Percentiles rank a stretch among this genome's conserved stretches.
phyloP scores from a whole-genome alignment of 2,329 filamentous ascomycete species.

The Fusarium cyanostomum region DNA sequence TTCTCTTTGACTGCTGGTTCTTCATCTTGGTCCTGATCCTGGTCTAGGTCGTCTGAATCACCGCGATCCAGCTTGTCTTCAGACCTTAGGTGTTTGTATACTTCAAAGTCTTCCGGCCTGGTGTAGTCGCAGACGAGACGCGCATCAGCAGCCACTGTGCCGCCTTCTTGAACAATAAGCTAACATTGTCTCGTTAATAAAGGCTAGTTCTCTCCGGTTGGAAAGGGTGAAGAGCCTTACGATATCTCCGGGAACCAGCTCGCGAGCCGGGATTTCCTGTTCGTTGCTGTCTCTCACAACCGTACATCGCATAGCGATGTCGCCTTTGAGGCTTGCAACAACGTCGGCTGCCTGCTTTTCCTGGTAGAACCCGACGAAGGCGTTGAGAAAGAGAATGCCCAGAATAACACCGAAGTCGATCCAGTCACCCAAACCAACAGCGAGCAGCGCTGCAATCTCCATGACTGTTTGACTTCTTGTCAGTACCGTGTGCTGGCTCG shows the following conservation, averaged over 20 bases:
- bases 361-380: conserved; percentile 29
- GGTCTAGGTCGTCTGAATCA: conserved; percentile 23
- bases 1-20: background rate
- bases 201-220: fast-evolving
- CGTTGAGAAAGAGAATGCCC: conserved; percentile 27
- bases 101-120: conserved; percentile 27
- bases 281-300: conserved; percentile 18
- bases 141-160: conserved; percentile 22
- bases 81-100: conserved; percentile 23
- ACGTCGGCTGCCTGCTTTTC: conserved; percentile 31
- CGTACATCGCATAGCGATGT: conserved; percentile 29
- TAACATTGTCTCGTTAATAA: background rate
- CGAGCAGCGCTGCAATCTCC: conserved; percentile 26
- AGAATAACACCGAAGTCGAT: conserved; percentile 28
- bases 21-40: conserved; percentile 4
- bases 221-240: background rate
- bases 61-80: conserved; percentile 28
- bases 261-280: conserved; percentile 19
- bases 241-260: conserved; percentile 19
- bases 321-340: conserved; percentile 23
- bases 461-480: conserved; percentile 12
- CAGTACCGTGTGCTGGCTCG: fast-evolving
- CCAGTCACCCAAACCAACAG: conserved; percentile 27
- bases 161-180: conserved; percentile 28
- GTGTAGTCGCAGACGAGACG: conserved; percentile 26